Conservation (phyloP, 2,329 filamentous ascomycete genomes). For the Hypocreales sp. region DNA sequence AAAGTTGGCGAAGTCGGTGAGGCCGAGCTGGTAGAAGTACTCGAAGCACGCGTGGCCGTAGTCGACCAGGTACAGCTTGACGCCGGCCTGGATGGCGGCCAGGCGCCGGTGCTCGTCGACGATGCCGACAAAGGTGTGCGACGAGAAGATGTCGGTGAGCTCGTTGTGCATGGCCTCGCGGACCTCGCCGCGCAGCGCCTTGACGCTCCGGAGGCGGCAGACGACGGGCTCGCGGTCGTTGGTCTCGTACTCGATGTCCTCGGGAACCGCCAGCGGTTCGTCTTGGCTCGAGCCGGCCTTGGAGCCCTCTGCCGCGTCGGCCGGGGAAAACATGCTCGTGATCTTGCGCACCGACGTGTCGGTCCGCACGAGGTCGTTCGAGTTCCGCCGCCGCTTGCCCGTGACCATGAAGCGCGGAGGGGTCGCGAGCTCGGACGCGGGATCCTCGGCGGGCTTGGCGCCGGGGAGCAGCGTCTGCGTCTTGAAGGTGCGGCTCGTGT, state of each 20-base stretch:
- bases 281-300: slow-evolving; percentile 8
- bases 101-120: slow-evolving; percentile 78
- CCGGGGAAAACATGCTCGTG: slow-evolving; percentile 74
- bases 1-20: slow-evolving; percentile 94
- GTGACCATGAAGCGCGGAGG: slow-evolving; percentile 20
- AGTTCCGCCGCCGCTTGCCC: slow-evolving; percentile 24
- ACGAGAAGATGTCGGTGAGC: slow-evolving; percentile 73
- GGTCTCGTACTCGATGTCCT: slow-evolving; percentile 54
- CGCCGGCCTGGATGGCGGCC: slow-evolving; percentile 82
- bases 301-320: slow-evolving; percentile 18
- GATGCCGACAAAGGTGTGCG: slow-evolving; percentile 84
- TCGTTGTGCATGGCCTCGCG: slow-evolving; percentile 70
- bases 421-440: slow-evolving; percentile 10
- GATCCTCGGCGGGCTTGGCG: slow-evolving; percentile 19
- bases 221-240: slow-evolving; percentile 52
- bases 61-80: slow-evolving; percentile 84
- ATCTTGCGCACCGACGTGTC: slow-evolving; percentile 86
- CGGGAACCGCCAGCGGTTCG: slow-evolving; percentile 20
- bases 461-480: slow-evolving; percentile 81
- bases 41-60: slow-evolving; percentile 79
- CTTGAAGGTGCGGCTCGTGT: slow-evolving; percentile 86
- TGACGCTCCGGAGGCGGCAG: slow-evolving; percentile 71
- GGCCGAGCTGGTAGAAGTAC: slow-evolving; percentile 87
- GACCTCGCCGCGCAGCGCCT: slow-evolving; percentile 67
- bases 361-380: slow-evolving; percentile 76